Evolutionary conservation across 192 early-diverging fungal species (phyloP), one percentile per base, ranked within the genome.

Genomic region (Mortierella alpina): DNA sequence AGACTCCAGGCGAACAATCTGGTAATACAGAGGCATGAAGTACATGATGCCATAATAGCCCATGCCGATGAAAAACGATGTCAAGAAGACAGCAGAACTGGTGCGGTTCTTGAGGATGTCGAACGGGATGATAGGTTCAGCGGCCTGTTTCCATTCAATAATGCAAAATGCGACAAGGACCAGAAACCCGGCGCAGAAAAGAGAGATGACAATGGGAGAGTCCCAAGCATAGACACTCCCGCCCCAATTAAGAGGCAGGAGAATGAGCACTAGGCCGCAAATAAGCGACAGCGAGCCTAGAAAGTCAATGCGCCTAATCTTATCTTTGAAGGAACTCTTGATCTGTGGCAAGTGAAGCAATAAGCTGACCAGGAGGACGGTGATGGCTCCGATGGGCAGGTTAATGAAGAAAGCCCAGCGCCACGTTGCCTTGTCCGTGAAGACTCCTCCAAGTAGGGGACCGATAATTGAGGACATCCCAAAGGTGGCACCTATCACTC

Each of bases 241-340:
- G 61, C 93, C 95, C 78, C 89, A 88, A 75, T 92, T 90, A 1
- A 97, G 75, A 13, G 92, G 91, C 50, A 93, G 72, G 53, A 96
- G 82, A 46, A 96, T 66, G 45, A 82, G 64, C 17, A 92, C 79
- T 10, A 89, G 68, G 41, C 85, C 88, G 56, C 75, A 73, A 20
- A 92, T 59, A 6, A 93, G 22, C 0, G 88, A 12, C 4, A 89
- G 9, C 48, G 87, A 83, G 39, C 93, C 93, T 56, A 87, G 51
- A 52, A 84, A 91, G 75, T 94, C 95, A 50, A 95, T 83, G 17
- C 90, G 81, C 41, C 76, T 63, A 17, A 93, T 41, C 70, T 94
- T 94, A 13, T 87, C 83, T 17, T 63, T 58, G 20, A 86, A 65
- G 17, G 79, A 82, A 39, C 90, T 91, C 12, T 41, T 68, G 20